A percentile compares a stretch with the other conserved stretches of the same genome.
Evolutionary conservation across 257 asterid species (phyloP).

Genomic region (Handroanthus guayacan): DNA sequence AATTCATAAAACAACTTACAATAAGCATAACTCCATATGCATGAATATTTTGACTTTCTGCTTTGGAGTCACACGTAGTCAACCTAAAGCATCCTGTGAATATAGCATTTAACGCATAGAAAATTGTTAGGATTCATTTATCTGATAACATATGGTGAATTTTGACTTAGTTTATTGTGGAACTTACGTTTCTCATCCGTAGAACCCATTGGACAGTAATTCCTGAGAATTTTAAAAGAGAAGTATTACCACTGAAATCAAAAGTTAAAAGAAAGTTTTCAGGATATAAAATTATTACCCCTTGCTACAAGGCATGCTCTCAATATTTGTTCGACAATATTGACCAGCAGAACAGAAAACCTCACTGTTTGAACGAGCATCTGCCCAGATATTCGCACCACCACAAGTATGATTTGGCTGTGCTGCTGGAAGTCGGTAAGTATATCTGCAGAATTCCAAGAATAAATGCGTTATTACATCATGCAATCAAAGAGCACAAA

Average conservation of each 20-base stretch:
- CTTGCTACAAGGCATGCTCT: constrained; percentile 59
- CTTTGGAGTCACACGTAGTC: constrained; percentile 66
- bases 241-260: constrained; percentile 24
- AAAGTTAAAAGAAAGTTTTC: constrained; percentile 13
- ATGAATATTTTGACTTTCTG: constrained; percentile 78
- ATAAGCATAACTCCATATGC: constrained; percentile 83
- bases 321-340: constrained; percentile 73
- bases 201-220: constrained; percentile 75
- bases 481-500: constrained; percentile 14
- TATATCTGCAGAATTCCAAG: constrained; percentile 58
- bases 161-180: constrained; percentile 3
- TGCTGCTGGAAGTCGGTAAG: constrained; percentile 71
- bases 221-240: constrained; percentile 50
- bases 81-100: constrained; percentile 73
- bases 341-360: constrained; percentile 86
- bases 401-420: constrained; percentile 78
- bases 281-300: constrained; percentile 63
- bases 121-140: constrained; percentile 17
- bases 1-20: constrained; percentile 53
- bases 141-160: background rate
- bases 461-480: constrained; percentile 29
- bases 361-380: constrained; percentile 59
- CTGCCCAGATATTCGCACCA: constrained; percentile 91
- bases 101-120: constrained; percentile 27
- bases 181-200: constrained; percentile 64